Evolutionary conservation across 768 basidiomycete species (phyloP), one percentile per base, ranked within the genome.

Genomic region (Suillus variegatus): DNA sequence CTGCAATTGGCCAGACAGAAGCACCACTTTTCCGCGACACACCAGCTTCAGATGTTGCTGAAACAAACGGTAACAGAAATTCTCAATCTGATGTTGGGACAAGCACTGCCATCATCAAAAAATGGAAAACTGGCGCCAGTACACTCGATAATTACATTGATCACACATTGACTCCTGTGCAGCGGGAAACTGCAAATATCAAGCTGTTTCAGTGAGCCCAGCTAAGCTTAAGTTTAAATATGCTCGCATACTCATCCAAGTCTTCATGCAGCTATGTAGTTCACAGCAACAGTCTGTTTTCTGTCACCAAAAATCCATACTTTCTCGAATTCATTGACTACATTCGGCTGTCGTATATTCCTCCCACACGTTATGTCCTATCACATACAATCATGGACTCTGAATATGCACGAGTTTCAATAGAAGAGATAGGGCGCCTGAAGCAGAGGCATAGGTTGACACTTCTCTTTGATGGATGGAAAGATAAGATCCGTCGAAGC

Each of bases 311-410:
- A 46, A 46, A 46, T 46, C 8, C 44, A 46, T 46, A 46, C 20
- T 20, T 46, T 46, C 44, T 46, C 20, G 20, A 46, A 12, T 47
- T 47, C 4, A 47, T 28, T 2, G 28, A 28, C 3, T 28, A 28
- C 28, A 28, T 28, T 7, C 69, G 68, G 5, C 75, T 73, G 14
- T 70, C 68, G 0, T 76, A 75, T 66, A 46, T 35, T 12, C 52
- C 71, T 1, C 69, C 75, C 6, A 56, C 58, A 18, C 58, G 67
- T 16, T 74, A 70, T 66, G 66, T 74, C 2, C 61, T 76, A 6
- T 66, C 65, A 16, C 67, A 72, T n/a, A 65, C 62, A 4, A 51
- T 74, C 10, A 62, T 75, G 28, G 28, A 28, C 28, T 28, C 28
- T 28, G 28, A 28, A 28, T 28, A 28, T 28, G 28, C 28, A 28